These are phyloP conservation scores for Stagonosporopsis chrysanthemi DNA, from an alignment of 2,329 filamentous ascomycete genomes.

Conservation along the genomic window DNA sequence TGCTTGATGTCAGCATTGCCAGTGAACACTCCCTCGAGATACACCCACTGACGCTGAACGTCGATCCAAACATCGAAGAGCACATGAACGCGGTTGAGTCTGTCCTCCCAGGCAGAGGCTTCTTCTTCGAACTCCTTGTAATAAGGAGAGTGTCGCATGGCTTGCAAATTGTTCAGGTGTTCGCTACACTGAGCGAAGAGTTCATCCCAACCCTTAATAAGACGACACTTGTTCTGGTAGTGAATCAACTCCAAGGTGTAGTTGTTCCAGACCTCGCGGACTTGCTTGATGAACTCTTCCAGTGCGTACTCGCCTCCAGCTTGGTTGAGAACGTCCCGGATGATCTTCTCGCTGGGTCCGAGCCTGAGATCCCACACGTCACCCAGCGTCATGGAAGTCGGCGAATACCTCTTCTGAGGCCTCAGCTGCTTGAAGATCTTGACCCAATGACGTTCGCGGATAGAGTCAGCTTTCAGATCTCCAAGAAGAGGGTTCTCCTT, in stretches of 20 bases:
- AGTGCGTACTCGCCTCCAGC: constrained; percentile 98
- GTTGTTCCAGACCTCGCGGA: constrained; percentile 95
- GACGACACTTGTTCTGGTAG: constrained; percentile 96
- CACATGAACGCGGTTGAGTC: constrained; percentile 94
- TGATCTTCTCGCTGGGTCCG: constrained; percentile 82
- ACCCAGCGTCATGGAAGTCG: constrained; percentile 93
- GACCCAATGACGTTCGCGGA: constrained; percentile 94
- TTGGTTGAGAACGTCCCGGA: constrained; percentile 92
- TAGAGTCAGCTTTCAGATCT: constrained; percentile 94
- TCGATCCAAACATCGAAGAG: constrained; percentile 99
- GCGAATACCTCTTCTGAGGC: constrained; percentile 91
- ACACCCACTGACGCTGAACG: constrained; percentile 99
- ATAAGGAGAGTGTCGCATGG: constrained; percentile 98
- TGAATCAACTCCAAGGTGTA: constrained; percentile 94
- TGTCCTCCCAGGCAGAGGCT: constrained; percentile 95
- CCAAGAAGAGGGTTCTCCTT: constrained; percentile 89
- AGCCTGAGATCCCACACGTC: constrained; percentile 98
- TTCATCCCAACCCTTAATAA: constrained; percentile 98
- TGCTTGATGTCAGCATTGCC: constrained; percentile 99
- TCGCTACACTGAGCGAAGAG: constrained; percentile 98
- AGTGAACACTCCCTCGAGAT: constrained; percentile 97
- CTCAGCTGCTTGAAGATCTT: constrained; percentile 97
- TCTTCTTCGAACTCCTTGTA: constrained; percentile 99
- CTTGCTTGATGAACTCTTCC: constrained; percentile 95
- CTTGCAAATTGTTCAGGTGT: constrained; percentile 95